Base-by-base conservation (phyloP, 2,329 filamentous ascomycete genomes). In the Arthrinium puccinioides region DNA sequence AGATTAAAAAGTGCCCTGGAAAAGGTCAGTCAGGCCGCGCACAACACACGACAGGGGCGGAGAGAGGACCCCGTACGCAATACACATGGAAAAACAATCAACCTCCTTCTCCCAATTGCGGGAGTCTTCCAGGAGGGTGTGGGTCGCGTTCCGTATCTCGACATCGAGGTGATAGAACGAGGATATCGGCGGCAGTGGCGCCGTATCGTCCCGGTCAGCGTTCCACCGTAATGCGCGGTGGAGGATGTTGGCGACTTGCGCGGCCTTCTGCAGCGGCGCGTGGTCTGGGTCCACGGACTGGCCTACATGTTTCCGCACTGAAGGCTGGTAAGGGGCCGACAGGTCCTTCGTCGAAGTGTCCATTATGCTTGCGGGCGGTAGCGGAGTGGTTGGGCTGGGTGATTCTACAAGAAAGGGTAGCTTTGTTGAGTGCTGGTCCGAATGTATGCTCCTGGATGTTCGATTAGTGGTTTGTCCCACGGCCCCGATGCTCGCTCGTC, bases 91-190 rank as follows among this genome's bases (percentile, higher is more conserved):
- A n/a, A 36, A 36, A 24, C 33, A 36, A 11, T 36, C 33, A n/a
- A 36, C 28, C 33, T 36, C 33, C 33, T 26, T 28, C 15, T 36
- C 33, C 33, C 33, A 36, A n/a, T 36, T 19, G 24, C 33, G 33
- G 10, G 24, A 19, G 15, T 36, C 33, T 15, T 36, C 33, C 13
- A 36, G 20, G 16, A 36, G 10, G 13, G 33, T 36, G 19, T 36
- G 33, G 9, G 33, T 36, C 7, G 33, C 33, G 26, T 6, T 20
- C 11, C 33, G 18, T 7, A 36, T 36, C 33, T 36, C 33, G 6
- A 11, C 16, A 5, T 36, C 33, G 7, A 36, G 33, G 13, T 36
- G 33, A 2, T 24, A 27, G 19, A 36, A 36, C 11, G 26, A 24
- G 1, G 33, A 28, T 4, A 36, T 27, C 4, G 33, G 15, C 16